These are phyloP conservation scores for Harrya chromipes DNA, from an alignment of 768 basidiomycete genomes.

Conservation along the genomic window DNA sequence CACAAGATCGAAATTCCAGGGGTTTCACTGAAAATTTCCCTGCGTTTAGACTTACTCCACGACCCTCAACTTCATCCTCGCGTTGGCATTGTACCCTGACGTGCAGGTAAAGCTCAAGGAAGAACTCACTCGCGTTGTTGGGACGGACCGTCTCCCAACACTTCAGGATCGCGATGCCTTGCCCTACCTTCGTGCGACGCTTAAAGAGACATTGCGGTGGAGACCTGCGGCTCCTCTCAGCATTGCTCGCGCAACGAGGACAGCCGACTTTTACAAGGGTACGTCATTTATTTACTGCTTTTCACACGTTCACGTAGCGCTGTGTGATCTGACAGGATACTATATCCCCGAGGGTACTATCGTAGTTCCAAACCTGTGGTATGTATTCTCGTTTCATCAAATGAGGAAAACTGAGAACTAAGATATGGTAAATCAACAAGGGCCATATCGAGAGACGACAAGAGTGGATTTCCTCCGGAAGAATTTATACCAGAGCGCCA, in stretches of 20 bases:
- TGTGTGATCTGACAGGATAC: not conserved
- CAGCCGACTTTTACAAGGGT: conserved; percentile 9
- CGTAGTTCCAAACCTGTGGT: conserved; percentile 17
- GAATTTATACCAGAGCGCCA: conserved; percentile 4
- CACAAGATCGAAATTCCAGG: too few relatives aligned
- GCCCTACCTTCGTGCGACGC: conserved; percentile 47
- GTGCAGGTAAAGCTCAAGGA: conserved; percentile 51
- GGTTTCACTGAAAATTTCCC: too few relatives aligned
- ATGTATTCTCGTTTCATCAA: not conserved
- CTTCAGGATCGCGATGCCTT: conserved; percentile 33
- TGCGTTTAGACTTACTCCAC: conserved; percentile 14
- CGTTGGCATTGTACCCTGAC: conserved; percentile 30
- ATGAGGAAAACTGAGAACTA: not conserved
- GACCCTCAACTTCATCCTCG: conserved; percentile 18
- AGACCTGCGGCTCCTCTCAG: conserved; percentile 10
- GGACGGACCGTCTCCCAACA: conserved; percentile 42
- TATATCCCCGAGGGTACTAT: not conserved
- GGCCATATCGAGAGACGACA: conserved; percentile 17
- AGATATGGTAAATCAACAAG: not conserved
- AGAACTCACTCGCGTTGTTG: conserved; percentile 52
- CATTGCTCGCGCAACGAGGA: conserved; percentile 9
- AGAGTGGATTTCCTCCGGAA: conserved; percentile 15
- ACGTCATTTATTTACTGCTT: not conserved
- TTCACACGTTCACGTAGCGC: not conserved
- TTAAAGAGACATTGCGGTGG: conserved; percentile 30